These are phyloP conservation scores for Pinus taeda DNA, from an alignment of 75 land plant genomes.

Conservation along the genomic window DNA sequence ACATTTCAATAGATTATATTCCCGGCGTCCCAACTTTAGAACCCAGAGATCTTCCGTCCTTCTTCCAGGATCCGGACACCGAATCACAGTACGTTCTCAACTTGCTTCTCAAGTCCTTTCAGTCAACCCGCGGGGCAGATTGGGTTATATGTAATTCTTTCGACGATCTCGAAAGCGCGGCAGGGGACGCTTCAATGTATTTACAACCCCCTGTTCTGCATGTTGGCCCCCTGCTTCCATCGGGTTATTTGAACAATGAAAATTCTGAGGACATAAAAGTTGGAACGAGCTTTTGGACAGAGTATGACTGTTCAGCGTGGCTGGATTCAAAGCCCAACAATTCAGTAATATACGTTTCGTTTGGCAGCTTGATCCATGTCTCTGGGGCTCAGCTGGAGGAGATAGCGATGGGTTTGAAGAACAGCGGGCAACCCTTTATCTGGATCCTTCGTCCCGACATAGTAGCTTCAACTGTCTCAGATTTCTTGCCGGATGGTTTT, in stretches of 20 bases:
- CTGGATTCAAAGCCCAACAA: slow-evolving; percentile 26
- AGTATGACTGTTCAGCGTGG: slow-evolving; percentile 43
- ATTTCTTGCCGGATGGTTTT: neutral
- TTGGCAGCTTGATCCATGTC: slow-evolving; percentile 38
- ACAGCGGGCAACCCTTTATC: slow-evolving; percentile 30
- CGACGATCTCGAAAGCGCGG: slow-evolving; percentile 26
- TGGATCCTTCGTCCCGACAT: slow-evolving; percentile 20
- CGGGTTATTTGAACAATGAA: slow-evolving; percentile 19
- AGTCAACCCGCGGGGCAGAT: slow-evolving; percentile 13
- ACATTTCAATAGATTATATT: too few species aligned
- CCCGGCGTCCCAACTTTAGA: too few species aligned
- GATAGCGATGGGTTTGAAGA: slow-evolving; percentile 31
- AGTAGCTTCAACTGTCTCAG: neutral
- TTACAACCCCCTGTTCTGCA: slow-evolving; percentile 13
- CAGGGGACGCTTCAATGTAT: neutral
- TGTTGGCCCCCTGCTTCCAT: slow-evolving; percentile 45
- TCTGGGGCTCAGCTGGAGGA: slow-evolving; percentile 22
- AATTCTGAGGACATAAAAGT: neutral
- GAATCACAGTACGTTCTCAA: too few species aligned
- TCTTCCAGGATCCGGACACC: too few species aligned
- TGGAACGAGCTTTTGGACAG: slow-evolving; percentile 36
- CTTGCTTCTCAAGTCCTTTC: too few species aligned
- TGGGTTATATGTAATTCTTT: slow-evolving; percentile 34
- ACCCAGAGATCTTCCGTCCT: too few species aligned
- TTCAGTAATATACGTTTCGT: slow-evolving; percentile 54